These are phyloP conservation scores for Trifolium subterraneum DNA, from an alignment of 306 rosid genomes.

Conservation along the genomic window DNA sequence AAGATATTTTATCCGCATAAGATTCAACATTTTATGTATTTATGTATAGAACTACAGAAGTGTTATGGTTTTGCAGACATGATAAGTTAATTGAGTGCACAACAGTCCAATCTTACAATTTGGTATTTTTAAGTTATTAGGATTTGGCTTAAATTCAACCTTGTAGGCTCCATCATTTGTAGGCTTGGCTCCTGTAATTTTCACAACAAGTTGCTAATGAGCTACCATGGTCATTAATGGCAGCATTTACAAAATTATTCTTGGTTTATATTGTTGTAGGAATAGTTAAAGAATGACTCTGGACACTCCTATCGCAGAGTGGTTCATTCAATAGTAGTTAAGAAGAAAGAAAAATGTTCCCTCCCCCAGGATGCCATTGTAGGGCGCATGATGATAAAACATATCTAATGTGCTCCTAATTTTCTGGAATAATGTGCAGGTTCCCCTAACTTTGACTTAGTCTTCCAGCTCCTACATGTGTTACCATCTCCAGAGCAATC, in stretches of 20 bases:
- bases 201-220: not conserved
- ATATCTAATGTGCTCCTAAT: not conserved
- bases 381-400: not conserved
- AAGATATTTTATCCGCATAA: not conserved
- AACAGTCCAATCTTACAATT: not conserved
- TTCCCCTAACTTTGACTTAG: not conserved
- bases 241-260: not conserved
- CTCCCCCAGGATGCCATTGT: constrained; percentile 4
- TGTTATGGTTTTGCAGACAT: not conserved
- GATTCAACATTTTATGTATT: not conserved
- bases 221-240: constrained; percentile 11
- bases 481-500: not conserved
- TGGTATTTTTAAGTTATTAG: constrained; percentile 2
- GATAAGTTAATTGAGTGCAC: not conserved
- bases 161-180: not conserved
- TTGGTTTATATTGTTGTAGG: not conserved
- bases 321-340: not conserved
- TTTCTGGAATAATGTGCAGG: not conserved
- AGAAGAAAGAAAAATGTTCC: no score
- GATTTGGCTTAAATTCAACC: not conserved
- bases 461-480: not conserved
- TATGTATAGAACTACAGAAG: not conserved
- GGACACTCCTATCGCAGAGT: not conserved
- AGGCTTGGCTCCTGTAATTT: constrained; percentile 13
- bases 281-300: not conserved